These are phyloP conservation scores for Neobulgaria alba DNA, from an alignment of 2,329 filamentous ascomycete species.

Conservation along the genomic window DNA sequence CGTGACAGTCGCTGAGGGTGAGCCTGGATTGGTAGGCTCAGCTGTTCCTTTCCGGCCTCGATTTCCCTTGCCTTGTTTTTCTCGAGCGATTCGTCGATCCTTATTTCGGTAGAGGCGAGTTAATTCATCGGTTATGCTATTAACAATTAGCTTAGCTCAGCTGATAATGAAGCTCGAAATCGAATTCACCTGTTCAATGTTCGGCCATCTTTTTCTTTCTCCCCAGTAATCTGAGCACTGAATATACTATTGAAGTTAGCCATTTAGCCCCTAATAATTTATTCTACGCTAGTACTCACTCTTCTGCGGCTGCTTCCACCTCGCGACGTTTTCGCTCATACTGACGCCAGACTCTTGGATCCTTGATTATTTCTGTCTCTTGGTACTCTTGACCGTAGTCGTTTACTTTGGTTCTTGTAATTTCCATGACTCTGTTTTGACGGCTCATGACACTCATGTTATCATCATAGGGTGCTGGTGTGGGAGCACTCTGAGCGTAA, in stretches of 20 bases:
- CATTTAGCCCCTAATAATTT: too few species aligned
- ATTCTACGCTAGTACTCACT: constrained; percentile 9
- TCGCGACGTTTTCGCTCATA: constrained; percentile 67
- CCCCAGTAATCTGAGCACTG: constrained; percentile 54
- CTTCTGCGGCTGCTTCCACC: constrained; percentile 34
- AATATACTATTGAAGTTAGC: constrained; percentile 39
- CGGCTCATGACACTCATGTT: constrained; percentile 63
- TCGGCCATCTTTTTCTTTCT: constrained; percentile 53
- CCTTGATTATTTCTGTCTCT: constrained; percentile 56
- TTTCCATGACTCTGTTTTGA: constrained; percentile 59
- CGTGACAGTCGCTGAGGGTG: constrained; percentile 26
- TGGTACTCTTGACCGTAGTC: constrained; percentile 55
- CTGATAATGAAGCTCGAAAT: neutral
- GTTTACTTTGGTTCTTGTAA: constrained; percentile 59
- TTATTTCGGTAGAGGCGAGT: constrained; percentile 84
- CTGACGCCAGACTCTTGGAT: constrained; percentile 79
- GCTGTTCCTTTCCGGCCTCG: constrained; percentile 2
- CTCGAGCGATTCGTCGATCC: constrained; percentile 79
- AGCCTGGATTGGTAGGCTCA: constrained; percentile 1
- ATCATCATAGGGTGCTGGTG: constrained; percentile 59
- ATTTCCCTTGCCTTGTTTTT: constrained; percentile 50
- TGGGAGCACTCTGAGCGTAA: constrained; percentile 60
- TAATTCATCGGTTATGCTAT: constrained; percentile 67
- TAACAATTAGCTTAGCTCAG: neutral
- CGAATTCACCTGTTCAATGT: constrained; percentile 3